Evolutionary conservation across 176 grass and related monocot genomes (phyloP), one percentile per base, ranked within the genome.

Genomic region (Pontederia paniculata): DNA sequence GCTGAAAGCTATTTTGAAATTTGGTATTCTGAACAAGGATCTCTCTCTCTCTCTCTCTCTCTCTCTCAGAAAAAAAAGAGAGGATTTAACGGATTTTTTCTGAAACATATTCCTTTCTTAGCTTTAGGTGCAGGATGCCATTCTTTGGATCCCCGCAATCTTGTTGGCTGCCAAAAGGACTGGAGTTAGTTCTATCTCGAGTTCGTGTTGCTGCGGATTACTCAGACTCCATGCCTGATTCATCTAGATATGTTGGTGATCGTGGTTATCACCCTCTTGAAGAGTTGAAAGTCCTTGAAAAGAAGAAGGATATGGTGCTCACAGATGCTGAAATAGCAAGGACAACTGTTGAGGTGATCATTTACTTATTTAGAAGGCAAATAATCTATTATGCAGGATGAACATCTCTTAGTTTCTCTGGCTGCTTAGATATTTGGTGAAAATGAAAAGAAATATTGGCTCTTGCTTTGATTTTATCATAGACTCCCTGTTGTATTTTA

Each of bases 261-360:
- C 65, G 71, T 18, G 86, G 83, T 42, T 97, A 97, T 62, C 93
- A 97, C 74, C 86, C 86, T 53, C 86, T 97, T 58, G 93, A 97
- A 84, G 93, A 97, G 90, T 55, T 90, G 55, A 97, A 88, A 84
- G 80, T 81, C 59, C 76, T 59, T 57, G 73, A 67, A 74, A 97
- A 70, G 75, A 97, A 88, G 65, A 90, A 73, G 49, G 86, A 97
- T 57, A 20, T 88, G 25, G 67, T 80, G 58, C 83, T 97, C 42
- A 76, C 93, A 72, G 69, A 97, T 84, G 83, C 79, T 45, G 80
- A 97, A 80, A 80, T 84, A 61, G 93, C 93, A 74, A 89, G 77
- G 74, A 97, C 86, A 58, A 77, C 76, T 52, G 86, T 87, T 49
- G 86, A 90, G 86, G 93, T 97, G 80, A 80, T 21, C 50, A 11